Conservation (phyloP, 176 grass and related monocot genomes). For the Poa annua region DNA sequence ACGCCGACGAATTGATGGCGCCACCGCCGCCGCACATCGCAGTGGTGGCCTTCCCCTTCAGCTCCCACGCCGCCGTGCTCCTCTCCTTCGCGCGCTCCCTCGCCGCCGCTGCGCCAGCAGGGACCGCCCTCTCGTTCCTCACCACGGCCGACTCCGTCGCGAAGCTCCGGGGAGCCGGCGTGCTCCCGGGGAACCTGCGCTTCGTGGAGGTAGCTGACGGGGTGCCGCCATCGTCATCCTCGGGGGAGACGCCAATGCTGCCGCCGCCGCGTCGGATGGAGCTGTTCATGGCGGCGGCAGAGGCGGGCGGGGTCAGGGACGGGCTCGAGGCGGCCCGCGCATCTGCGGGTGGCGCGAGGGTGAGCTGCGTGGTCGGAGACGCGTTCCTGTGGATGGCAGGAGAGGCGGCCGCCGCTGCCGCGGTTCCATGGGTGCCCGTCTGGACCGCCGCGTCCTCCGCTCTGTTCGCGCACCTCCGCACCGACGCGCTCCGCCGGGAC, state of each 20-base stretch:
- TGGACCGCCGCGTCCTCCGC: not conserved
- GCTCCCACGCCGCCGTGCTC: no score
- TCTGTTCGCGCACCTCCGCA: not conserved
- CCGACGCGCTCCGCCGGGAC: not conserved
- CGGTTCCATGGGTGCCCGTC: not conserved
- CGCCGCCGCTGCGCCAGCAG: no score
- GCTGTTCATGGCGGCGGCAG: not conserved
- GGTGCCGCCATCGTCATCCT: not conserved
- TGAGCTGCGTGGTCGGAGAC: no score
- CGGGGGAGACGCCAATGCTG: not conserved
- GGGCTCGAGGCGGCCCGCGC: not conserved
- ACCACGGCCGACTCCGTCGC: no score
- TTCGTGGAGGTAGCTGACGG: not conserved
- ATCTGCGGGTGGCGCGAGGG: not conserved
- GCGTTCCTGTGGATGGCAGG: no score
- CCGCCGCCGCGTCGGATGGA: not conserved
- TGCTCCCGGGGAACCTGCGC: not conserved
- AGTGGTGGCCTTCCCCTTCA: no score
- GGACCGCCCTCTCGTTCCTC: no score
- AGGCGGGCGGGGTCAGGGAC: not conserved
- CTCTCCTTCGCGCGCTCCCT: no score
- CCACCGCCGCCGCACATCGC: no score
- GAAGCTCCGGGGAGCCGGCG: no score
- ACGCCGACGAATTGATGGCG: no score
- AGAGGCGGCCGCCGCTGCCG: not conserved